Conservation (phyloP, 352 stramenopile genomes). For the Phytopythium helicoides region DNA sequence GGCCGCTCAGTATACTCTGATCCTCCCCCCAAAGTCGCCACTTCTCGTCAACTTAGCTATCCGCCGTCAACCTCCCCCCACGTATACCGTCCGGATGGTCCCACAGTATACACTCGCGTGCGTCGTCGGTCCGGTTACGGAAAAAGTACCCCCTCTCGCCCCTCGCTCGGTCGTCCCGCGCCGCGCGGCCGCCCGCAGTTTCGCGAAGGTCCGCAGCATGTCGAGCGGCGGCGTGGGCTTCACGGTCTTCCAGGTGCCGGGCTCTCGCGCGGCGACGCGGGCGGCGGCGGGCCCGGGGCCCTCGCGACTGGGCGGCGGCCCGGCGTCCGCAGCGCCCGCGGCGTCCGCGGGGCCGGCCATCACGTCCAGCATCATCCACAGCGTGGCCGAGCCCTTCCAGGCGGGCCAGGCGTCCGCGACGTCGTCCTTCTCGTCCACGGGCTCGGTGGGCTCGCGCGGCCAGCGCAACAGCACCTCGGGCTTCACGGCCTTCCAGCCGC, state of each 20-base stretch:
- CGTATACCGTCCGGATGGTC: too few species aligned
- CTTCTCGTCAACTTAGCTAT: too few species aligned
- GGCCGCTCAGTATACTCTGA: too few species aligned
- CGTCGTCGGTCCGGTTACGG: too few species aligned
- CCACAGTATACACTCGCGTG: too few species aligned
- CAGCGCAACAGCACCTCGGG: conserved; percentile 33
- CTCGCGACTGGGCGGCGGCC: conserved; percentile 12
- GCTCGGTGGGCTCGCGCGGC: conserved; percentile 17
- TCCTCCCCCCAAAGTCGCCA: too few species aligned
- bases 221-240: conserved; percentile 51
- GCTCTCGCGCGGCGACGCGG: conserved; percentile 28
- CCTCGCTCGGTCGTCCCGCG: too few species aligned
- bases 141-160: too few species aligned
- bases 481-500: conserved; percentile 38
- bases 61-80: too few species aligned
- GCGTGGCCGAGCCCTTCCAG: conserved; percentile 17
- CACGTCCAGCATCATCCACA: conserved; percentile 10
- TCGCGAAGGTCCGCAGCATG: background rate
- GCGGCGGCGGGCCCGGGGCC: conserved; percentile 5
- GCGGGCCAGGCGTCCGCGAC: too few species aligned
- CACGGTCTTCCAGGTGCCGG: conserved; percentile 67
- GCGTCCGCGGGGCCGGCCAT: conserved; percentile 1
- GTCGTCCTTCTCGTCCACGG: conserved; percentile 6
- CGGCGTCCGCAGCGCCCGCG: conserved; percentile 5
- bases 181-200: too few species aligned